Base-by-base conservation (phyloP, 495 filamentous ascomycete species). In the Cairneyella variabilis region DNA sequence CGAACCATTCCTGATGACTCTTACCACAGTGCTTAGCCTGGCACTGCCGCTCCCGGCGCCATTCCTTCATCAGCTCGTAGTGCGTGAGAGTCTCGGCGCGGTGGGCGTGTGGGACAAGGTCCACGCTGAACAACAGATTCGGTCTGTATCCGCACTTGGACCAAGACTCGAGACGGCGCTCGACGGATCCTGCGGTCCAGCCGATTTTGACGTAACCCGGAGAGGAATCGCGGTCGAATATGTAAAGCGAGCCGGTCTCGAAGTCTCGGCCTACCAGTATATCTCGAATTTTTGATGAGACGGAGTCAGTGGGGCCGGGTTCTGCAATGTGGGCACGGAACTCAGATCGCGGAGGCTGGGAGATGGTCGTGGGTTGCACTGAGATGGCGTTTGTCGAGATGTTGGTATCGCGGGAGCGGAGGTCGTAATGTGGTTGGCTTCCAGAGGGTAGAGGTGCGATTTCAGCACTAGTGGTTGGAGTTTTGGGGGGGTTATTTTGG, bases 11-110 rank as follows among this genome's bases (percentile, higher is more conserved):
- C 42, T 46, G 16, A 47, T 54, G 42, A 38, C 27, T 54, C 23
- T 21, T 47, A 3, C 18, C 3, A 47, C 42, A 54, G 2, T 22
- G 27, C 42, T 39, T 47, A n/a, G n/a, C n/a, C n/a, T n/a, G n/a
- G 41, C 51, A 54, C 41, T 5, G 43, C n/a, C 51, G 41, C 42
- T 54, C 51, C n/a, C 51, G 42, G 42, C 51, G 51, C 51, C 51
- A 47, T 48, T 54, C 51, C 39, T 46, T 54, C 16, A 54, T 47
- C 27, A 54, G 42, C 51, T 54, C 51, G 30, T 54, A 23, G 40
- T 54, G 42, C 17, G 42, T 47, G n/a, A 54, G 51, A 9, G 51
- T 54, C 51, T 54, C 42, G 22, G 28, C 51, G n/a, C 51, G 51
- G 14, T 38, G 51, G n/a, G 42, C 42, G 28, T 54, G 9, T 21